Evolutionary conservation across 768 basidiomycete genomes (phyloP).

Genomic region (Basidioascus undulatus): DNA sequence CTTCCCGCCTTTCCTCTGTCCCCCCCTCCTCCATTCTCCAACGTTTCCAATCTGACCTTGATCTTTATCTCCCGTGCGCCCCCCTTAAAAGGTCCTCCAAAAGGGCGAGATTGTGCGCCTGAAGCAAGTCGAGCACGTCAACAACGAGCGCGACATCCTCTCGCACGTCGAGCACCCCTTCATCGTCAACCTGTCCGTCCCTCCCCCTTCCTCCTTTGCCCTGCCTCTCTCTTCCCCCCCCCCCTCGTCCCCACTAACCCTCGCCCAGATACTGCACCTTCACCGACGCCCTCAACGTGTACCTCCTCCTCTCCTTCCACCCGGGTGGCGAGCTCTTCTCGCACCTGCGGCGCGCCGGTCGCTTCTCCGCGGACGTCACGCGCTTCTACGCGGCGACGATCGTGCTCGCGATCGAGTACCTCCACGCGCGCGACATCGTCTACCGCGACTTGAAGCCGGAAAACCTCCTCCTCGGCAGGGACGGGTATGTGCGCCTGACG

Average conservation of each 20-base stretch:
- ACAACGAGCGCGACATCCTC: constrained; percentile 81
- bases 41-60: too few relatives aligned
- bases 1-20: neutral
- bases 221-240: neutral
- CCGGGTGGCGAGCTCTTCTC: constrained; percentile 93
- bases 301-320: constrained; percentile 52
- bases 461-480: constrained; percentile 67
- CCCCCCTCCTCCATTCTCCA: too few relatives aligned
- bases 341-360: constrained; percentile 73
- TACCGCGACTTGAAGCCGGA: constrained; percentile 98
- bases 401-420: constrained; percentile 76
- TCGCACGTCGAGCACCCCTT: constrained; percentile 81
- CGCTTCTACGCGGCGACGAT: constrained; percentile 94
- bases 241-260: neutral
- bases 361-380: constrained; percentile 90
- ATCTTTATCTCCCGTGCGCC: too few relatives aligned
- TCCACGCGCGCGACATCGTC: constrained; percentile 90
- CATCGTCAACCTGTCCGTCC: constrained; percentile 77
- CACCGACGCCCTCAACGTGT: constrained; percentile 87
- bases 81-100: constrained; percentile 17
- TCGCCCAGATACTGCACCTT: constrained; percentile 29
- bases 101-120: constrained; percentile 27
- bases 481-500: constrained; percentile 75
- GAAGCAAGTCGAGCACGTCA: constrained; percentile 93
- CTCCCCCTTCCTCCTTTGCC: neutral